Evolutionary conservation across 2,329 filamentous ascomycete genomes (phyloP), one percentile per base, ranked within the genome.

Genomic region (Drechslerella coelobrocha): DNA sequence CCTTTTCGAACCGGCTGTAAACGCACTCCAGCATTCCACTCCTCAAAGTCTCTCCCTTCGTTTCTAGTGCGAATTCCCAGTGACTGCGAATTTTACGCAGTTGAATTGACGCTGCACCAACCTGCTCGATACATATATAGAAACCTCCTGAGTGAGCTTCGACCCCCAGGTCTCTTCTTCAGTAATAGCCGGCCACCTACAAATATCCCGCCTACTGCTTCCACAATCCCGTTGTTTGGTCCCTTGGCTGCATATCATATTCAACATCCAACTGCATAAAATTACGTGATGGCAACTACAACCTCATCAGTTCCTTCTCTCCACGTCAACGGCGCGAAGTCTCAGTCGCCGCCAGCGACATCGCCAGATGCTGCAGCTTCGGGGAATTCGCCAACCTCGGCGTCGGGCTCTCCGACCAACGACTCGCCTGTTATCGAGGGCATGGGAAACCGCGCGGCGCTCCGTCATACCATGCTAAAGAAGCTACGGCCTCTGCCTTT

Each of bases 401-500:
- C 37, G 17, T 50, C 53, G 9, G 27, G 34, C 31, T 62, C 72
- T 17, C 57, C 72, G n/a, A 77, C 76, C 23, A 76, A 79, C 27
- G 79, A 78, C 43, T 75, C 76, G 10, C 73, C 75, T 4, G 76
- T 79, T 2, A 59, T 63, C 14, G 48, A 63, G 17, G 48, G 50
- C 21, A 72, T 69, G 24, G 73, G 72, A 24, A 74, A 75, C 43
- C 72, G 75, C 21, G 73, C 73, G 4, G 71, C 73, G 41, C 78
- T 82, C 2, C 78, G 80, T 56, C 78, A 80, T 73, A 79, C 79
- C 54, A 80, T 82, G 74, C 76, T 82, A 57, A 78, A 78, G 50
- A 81, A 80, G 62, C 76, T 82, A 17, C 79, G 81, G 6, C 81
- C 81, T 0, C 75, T 81, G 6, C 81, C 81, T 0, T 78, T 82